Evolutionary conservation across 2,329 filamentous ascomycete genomes (phyloP).

Genomic region (Hymenoscyphus repandus): DNA sequence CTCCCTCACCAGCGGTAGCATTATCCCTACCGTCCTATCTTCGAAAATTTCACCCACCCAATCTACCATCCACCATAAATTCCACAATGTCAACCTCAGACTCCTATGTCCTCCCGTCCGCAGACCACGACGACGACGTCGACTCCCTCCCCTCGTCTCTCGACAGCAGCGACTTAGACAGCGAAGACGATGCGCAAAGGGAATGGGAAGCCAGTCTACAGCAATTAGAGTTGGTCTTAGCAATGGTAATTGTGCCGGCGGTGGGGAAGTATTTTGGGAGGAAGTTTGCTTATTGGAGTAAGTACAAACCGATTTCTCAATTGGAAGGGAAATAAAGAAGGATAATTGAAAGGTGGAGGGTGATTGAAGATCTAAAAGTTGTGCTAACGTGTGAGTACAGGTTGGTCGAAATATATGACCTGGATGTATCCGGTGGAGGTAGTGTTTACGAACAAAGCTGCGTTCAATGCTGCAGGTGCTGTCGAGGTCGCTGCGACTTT

Average conservation of each 20-base stretch:
- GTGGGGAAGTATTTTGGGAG: conserved; percentile 91
- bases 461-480: conserved; percentile 59
- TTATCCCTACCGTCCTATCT: conserved; percentile 16
- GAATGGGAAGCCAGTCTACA: conserved; percentile 95
- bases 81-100: conserved; percentile 27
- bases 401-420: conserved; percentile 90
- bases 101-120: conserved; percentile 35
- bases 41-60: not conserved
- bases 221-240: conserved; percentile 86
- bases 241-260: conserved; percentile 92
- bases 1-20: conserved; percentile 23
- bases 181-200: conserved; percentile 69
- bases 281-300: conserved; percentile 96
- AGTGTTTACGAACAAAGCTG: conserved; percentile 53
- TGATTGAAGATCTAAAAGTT: not conserved
- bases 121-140: conserved; percentile 53
- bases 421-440: conserved; percentile 87
- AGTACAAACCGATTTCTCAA: conserved; percentile 33
- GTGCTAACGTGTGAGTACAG: conserved; percentile 40
- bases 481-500: conserved; percentile 48
- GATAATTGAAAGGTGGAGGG: not conserved
- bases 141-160: conserved; percentile 59
- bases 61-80: not conserved
- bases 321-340: not conserved
- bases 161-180: conserved; percentile 46